Base-by-base conservation (phyloP, 2,329 filamentous ascomycete species). In the Didymellaceae sp. region DNA sequence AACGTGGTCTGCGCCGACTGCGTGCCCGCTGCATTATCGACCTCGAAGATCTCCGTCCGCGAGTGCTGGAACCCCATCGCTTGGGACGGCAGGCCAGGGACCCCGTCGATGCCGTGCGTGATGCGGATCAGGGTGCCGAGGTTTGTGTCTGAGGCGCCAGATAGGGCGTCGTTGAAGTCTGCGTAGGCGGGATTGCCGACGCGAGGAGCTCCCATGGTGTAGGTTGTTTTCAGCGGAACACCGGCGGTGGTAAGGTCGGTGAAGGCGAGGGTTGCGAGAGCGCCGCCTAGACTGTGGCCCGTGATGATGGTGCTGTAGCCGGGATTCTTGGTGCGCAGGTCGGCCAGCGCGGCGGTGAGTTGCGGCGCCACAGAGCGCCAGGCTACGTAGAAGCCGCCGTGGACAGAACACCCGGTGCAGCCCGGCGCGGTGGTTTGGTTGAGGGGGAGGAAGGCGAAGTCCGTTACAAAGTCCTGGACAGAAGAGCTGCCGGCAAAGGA, bases 281-380 rank as follows among this genome's bases (percentile, higher is more conserved):
- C 85, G 22, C 76, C 87, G 44, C 87, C 87, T 2, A 90, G 80
- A 13, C 83, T 87, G 77, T 89, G 86, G 33, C 87, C 87, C 0
- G 84, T 83, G 26, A 80, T 67, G 28, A 86, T 64, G 63, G 86
- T 67, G 30, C 65, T 65, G 73, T 81, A 86, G 32, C 54, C 56
- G 1, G 83, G 82, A 70, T 85, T 68, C 17, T 73, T 64, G 2
- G 63, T 58, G 32, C 63, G 67, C 7, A 82, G 80, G 1, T 68
- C 50, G 6, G 68, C 54, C 17, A 87, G 63, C 42, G 76, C 77
- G 3, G 61, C 56, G 6, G 78, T 61, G 24, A 80, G 75, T 6
- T 61, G 54, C 4, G 46, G 40, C 4, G 73, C 59, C 26, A 86
- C 75, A 52, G 84, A 82, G 9, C 67, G 52, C 82, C 83, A 88